A percentile compares a stretch with the other conserved stretches of the same genome.
Evolutionary conservation across 805 yeast genomes (phyloP).

Genomic region (Metschnikowia cerradonensis): DNA sequence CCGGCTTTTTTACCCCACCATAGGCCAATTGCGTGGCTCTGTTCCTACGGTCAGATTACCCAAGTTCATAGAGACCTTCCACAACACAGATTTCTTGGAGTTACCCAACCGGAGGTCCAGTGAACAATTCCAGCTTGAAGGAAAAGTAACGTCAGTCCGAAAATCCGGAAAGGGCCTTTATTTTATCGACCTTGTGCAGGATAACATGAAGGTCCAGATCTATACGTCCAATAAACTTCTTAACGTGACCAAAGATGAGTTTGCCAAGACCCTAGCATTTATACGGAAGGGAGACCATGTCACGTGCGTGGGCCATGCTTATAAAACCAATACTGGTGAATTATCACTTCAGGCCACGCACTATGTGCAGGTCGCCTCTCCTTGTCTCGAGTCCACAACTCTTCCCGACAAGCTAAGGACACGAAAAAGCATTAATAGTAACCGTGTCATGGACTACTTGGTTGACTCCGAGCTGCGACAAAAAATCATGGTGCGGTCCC

Average conservation of each 20-base stretch:
- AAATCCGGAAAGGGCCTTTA: conserved; percentile 64
- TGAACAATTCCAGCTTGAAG: conserved; percentile 34
- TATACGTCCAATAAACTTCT: conserved; percentile 53
- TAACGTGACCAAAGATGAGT: conserved; percentile 40
- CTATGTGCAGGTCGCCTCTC: conserved; percentile 55
- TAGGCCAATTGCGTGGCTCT: conserved; percentile 4
- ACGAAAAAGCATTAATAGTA: conserved; percentile 52
- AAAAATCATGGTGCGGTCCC: conserved; percentile 47
- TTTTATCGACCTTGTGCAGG: conserved; percentile 68
- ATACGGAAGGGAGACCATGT: conserved; percentile 73
- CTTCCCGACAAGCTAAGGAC: conserved; percentile 63
- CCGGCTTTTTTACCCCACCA: conserved; percentile 13
- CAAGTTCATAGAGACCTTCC: conserved; percentile 32
- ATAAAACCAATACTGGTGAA: conserved; percentile 74
- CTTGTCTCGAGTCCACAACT: conserved; percentile 46
- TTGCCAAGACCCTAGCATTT: conserved; percentile 32
- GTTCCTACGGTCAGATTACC: conserved; percentile 31
- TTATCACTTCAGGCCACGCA: conserved; percentile 58
- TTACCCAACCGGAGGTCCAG: conserved; percentile 9
- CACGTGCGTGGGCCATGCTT: conserved; percentile 64
- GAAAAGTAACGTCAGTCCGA: conserved; percentile 56
- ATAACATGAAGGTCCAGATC: conserved; percentile 53
- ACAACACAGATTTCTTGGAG: conserved; percentile 15
- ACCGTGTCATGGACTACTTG: conserved; percentile 71
- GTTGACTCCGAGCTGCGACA: conserved; percentile 51